Conservation (phyloP, 2,329 filamentous ascomycete species). For the Aspergillus chevalieri region DNA sequence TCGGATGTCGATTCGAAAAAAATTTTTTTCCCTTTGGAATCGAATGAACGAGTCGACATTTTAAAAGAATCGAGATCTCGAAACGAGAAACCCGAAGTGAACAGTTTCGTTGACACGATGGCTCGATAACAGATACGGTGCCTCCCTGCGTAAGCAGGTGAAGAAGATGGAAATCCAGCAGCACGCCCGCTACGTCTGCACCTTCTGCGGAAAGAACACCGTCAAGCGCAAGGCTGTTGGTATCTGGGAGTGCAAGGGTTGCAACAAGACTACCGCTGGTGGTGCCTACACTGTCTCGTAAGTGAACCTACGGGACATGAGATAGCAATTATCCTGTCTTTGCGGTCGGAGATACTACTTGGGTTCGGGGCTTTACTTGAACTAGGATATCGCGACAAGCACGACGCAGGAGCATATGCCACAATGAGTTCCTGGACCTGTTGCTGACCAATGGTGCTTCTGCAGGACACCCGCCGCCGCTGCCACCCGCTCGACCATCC, state of each 20-base stretch:
- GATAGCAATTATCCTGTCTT: not conserved
- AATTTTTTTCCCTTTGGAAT: conserved; percentile 2
- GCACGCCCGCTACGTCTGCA: conserved; percentile 95
- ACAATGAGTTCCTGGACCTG: not conserved
- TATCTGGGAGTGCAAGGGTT: conserved; percentile 95
- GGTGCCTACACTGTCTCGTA: conserved; percentile 96
- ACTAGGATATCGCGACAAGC: no score
- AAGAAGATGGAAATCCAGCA: conserved; percentile 99
- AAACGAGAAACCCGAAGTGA: conserved; percentile 5
- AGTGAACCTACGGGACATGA: conserved; percentile 42
- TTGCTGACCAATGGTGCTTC: not conserved
- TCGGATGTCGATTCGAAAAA: conserved; percentile 5
- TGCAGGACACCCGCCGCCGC: conserved; percentile 82
- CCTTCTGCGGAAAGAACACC: conserved; percentile 96
- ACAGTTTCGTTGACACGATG: conserved; percentile 16
- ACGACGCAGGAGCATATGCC: no score
- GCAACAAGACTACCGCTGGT: conserved; percentile 89
- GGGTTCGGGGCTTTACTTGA: no score
- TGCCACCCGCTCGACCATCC: conserved; percentile 91
- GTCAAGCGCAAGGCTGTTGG: conserved; percentile 87
- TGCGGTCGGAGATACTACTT: no score
- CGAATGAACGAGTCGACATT: conserved; percentile 5
- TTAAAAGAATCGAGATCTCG: conserved; percentile 14
- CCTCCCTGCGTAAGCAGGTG: conserved; percentile 96
- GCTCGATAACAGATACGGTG: conserved; percentile 70